Percentiles rank a stretch among this genome's conserved stretches.
These are phyloP conservation scores for Aureobasidium namibiae DNA, from an alignment of 2,329 filamentous ascomycete genomes.

Conservation along the genomic window DNA sequence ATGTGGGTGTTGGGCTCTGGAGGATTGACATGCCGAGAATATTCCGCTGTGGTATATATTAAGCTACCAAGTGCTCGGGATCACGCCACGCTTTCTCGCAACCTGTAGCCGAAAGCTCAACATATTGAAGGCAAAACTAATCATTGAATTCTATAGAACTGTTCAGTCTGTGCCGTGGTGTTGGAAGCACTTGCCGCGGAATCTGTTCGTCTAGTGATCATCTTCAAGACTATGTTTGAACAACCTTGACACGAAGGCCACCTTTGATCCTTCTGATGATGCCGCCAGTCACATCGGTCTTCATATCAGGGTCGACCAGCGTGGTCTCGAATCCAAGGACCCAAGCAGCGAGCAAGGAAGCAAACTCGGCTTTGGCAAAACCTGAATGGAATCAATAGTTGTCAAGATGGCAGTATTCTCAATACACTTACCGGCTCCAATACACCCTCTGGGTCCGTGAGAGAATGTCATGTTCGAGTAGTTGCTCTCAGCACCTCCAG, in stretches of 20 bases:
- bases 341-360: slow-evolving; percentile 20
- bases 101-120: background rate
- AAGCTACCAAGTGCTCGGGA: background rate
- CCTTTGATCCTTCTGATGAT: slow-evolving; percentile 13
- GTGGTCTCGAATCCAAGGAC: slow-evolving; percentile 17
- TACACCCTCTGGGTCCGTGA: slow-evolving; percentile 28
- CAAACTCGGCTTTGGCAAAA: slow-evolving; percentile 23
- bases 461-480: slow-evolving; percentile 36
- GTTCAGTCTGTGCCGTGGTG: background rate
- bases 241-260: slow-evolving; percentile 12
- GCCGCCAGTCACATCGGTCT: slow-evolving; percentile 8
- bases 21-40: background rate
- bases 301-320: slow-evolving; percentile 13
- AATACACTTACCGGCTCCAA: slow-evolving; percentile 18
- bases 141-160: background rate
- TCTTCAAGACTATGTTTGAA: slow-evolving; percentile 6
- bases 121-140: background rate
- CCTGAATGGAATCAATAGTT: background rate
- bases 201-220: too few relatives aligned
- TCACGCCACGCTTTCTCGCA: background rate
- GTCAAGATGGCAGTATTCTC: background rate
- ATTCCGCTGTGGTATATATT: background rate
- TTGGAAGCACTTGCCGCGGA: background rate
- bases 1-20: background rate
- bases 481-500: slow-evolving; percentile 30